A percentile compares a stretch with the other conserved stretches of the same genome.
phyloP scores from a whole-genome alignment of 306 rosid genomes.

The Abrus precatorius region DNA sequence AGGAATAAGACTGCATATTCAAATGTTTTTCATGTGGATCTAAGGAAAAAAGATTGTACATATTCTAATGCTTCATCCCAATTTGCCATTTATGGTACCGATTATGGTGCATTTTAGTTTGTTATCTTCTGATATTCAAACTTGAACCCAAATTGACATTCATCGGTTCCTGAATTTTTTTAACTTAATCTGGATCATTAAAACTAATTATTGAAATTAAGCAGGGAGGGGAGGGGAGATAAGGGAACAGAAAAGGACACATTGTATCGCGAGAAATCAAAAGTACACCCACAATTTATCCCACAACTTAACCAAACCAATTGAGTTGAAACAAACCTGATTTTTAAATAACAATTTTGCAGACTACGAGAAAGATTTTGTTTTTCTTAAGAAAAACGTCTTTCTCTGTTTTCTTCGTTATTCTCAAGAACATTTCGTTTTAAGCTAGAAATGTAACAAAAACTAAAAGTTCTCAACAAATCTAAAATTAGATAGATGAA shows the following conservation, averaged over 20 bases:
- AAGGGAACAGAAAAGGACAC: too few relatives aligned
- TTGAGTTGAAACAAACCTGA: too few relatives aligned
- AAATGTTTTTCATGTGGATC: slow-evolving; percentile 9
- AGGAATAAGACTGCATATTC: slow-evolving; percentile 15
- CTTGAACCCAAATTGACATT: background rate
- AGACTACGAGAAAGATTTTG: background rate
- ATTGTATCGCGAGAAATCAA: too few relatives aligned
- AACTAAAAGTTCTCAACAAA: background rate
- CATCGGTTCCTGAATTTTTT: too few relatives aligned
- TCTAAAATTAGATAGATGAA: slow-evolving; percentile 16
- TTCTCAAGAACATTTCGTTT: too few relatives aligned
- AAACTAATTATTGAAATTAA: too few relatives aligned
- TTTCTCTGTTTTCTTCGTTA: too few relatives aligned
- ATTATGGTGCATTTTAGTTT: background rate
- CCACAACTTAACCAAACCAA: too few relatives aligned
- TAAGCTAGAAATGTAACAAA: background rate
- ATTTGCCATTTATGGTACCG: background rate
- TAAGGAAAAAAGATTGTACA: slow-evolving; percentile 11
- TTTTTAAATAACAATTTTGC: background rate
- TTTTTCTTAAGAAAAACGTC: background rate
- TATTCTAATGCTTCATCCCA: slow-evolving; percentile 19
- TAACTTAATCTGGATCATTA: too few relatives aligned
- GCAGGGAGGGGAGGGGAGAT: too few relatives aligned
- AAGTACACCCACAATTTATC: too few relatives aligned
- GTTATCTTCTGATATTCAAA: slow-evolving; percentile 1